Evolutionary conservation across 176 grass and related monocot species (phyloP).

Genomic region (Alloteropsis semialata): DNA sequence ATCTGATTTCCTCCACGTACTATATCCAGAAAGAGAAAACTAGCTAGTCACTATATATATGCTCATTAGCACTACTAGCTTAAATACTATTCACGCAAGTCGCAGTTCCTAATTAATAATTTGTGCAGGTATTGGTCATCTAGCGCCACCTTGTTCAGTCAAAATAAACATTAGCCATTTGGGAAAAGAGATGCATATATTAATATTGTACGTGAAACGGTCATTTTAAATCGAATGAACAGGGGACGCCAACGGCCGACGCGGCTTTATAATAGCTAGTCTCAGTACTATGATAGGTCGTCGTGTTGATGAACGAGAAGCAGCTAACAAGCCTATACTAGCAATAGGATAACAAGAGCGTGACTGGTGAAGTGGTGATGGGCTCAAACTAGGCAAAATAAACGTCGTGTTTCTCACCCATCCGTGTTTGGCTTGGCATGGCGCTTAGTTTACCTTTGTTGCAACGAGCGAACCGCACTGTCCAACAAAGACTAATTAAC

Average conservation of each 20-base stretch:
- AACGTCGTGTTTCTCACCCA: not conserved
- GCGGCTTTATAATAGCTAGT: not conserved
- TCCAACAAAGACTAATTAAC: not conserved
- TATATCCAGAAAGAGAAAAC: too few relatives aligned
- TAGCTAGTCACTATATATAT: too few relatives aligned
- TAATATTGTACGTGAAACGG: not conserved
- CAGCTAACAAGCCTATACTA: not conserved
- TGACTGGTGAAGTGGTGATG: not conserved
- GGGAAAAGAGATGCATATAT: not conserved
- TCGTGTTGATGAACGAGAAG: not conserved
- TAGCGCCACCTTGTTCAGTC: too few relatives aligned
- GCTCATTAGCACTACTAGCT: too few relatives aligned
- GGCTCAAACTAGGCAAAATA: not conserved
- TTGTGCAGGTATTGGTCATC: too few relatives aligned
- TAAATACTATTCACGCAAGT: not conserved
- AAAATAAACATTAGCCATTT: not conserved
- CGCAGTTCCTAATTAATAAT: not conserved
- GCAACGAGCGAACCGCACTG: not conserved
- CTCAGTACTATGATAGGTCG: not conserved
- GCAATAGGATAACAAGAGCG: not conserved
- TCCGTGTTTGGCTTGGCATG: too few relatives aligned
- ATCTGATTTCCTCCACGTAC: too few relatives aligned
- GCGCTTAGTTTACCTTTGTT: too few relatives aligned
- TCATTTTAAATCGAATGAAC: not conserved
- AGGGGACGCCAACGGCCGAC: too few relatives aligned